A percentile compares a stretch with the other conserved stretches of the same genome.
Evolutionary conservation across 805 yeast species (phyloP).

Genomic region (Teunomyces kruisii): DNA sequence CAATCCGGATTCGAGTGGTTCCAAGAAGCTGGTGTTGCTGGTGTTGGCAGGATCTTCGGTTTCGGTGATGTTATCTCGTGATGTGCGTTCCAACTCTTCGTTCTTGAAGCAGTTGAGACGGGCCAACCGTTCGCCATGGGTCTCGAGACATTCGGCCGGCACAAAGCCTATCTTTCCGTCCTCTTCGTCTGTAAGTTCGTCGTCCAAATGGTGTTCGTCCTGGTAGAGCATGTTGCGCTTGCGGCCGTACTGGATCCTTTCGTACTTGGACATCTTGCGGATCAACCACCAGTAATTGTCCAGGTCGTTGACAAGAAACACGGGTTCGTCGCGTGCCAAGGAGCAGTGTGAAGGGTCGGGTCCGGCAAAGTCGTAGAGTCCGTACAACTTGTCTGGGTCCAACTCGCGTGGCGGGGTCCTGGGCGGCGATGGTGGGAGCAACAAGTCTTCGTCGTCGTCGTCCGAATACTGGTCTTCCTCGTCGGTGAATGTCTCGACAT

Average conservation of each 20-base stretch:
- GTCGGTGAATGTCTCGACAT: slow-evolving; percentile 6
- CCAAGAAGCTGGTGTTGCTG: background rate
- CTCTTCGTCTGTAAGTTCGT: slow-evolving; percentile 33
- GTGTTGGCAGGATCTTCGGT: background rate
- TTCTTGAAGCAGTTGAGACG: slow-evolving; percentile 90
- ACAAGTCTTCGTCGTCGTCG: slow-evolving; percentile 20
- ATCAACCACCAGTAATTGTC: slow-evolving; percentile 98
- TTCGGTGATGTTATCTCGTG: slow-evolving; percentile 12
- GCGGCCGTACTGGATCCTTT: slow-evolving; percentile 32
- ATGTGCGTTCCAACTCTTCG: slow-evolving; percentile 58
- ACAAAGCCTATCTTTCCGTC: slow-evolving; percentile 87
- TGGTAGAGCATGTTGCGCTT: slow-evolving; percentile 9
- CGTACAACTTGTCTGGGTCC: slow-evolving; percentile 81
- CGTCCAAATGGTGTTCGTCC: slow-evolving; percentile 10
- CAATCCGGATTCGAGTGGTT: background rate
- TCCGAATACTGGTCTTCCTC: slow-evolving; percentile 8
- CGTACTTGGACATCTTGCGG: slow-evolving; percentile 37
- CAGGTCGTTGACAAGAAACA: slow-evolving; percentile 77
- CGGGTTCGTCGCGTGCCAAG: slow-evolving; percentile 76
- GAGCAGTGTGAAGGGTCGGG: slow-evolving; percentile 93
- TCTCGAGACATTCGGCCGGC: slow-evolving; percentile 93
- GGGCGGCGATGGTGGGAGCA: slow-evolving; percentile 61
- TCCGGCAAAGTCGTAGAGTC: slow-evolving; percentile 82
- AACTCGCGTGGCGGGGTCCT: slow-evolving; percentile 78
- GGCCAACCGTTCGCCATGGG: slow-evolving; percentile 88